A percentile compares a stretch with the other conserved stretches of the same genome.
Evolutionary conservation across 306 rosid species (phyloP).

Genomic region (Mucuna pruriens): DNA sequence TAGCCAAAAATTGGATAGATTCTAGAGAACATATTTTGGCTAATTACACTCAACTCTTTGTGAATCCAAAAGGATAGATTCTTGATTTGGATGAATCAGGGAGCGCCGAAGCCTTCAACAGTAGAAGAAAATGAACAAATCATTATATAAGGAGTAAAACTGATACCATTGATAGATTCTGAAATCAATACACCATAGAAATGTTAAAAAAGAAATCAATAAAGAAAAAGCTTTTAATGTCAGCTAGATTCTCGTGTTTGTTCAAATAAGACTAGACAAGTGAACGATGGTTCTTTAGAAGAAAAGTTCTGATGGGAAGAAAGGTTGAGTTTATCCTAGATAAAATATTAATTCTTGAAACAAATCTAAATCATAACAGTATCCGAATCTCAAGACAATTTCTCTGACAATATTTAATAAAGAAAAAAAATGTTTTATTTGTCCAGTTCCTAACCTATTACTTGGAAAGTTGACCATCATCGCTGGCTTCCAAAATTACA

Average conservation of each 20-base stretch:
- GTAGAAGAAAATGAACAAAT: neutral
- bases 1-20: no score
- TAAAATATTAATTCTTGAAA: neutral
- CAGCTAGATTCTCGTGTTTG: neutral
- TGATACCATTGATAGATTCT: neutral
- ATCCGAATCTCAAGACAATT: neutral
- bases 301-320: neutral
- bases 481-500: neutral
- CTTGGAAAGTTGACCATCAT: neutral
- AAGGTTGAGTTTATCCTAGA: neutral
- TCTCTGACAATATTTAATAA: neutral
- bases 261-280: neutral
- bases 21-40: neutral
- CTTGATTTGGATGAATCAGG: constrained; percentile 3
- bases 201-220: neutral
- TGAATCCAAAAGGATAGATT: neutral
- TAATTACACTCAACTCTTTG: neutral
- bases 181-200: neutral
- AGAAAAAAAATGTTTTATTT: neutral
- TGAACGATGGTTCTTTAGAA: neutral
- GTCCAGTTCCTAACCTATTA: neutral
- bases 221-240: neutral
- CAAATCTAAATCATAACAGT: neutral
- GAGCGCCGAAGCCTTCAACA: neutral
- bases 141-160: neutral